phyloP scores from a whole-genome alignment of 1,139 yeast species.

The Blastobotrys raffinosifermentans region DNA sequence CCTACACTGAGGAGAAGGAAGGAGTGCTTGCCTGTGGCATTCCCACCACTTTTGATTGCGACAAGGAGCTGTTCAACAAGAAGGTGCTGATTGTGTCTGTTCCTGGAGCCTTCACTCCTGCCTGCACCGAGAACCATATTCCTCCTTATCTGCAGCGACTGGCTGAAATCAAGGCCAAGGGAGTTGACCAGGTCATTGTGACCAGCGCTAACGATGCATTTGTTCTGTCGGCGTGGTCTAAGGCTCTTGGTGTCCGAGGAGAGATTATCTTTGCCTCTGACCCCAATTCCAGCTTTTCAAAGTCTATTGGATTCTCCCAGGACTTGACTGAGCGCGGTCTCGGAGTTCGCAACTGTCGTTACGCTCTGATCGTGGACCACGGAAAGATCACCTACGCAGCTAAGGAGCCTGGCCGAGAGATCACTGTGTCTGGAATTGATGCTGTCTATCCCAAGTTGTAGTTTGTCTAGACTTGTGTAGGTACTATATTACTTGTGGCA shows the following conservation, averaged over 20 bases:
- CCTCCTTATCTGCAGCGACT: conserved; percentile 61
- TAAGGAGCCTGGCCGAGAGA: conserved; percentile 56
- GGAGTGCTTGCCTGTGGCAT: conserved; percentile 47
- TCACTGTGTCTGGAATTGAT: conserved; percentile 58
- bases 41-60: conserved; percentile 48
- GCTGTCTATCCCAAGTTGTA: conserved; percentile 42
- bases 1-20: conserved; percentile 42
- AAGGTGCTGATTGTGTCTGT: conserved; percentile 69
- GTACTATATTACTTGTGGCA: not conserved
- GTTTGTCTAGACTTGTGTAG: conserved; percentile 5
- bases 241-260: conserved; percentile 52
- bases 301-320: conserved; percentile 53
- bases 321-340: conserved; percentile 53
- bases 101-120: conserved; percentile 91
- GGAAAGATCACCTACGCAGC: conserved; percentile 62
- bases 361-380: conserved; percentile 60
- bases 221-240: conserved; percentile 75
- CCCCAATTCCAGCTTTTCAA: conserved; percentile 57
- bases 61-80: conserved; percentile 44
- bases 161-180: conserved; percentile 54
- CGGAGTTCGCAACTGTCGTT: conserved; percentile 65
- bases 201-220: conserved; percentile 79
- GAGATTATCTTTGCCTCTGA: conserved; percentile 62
- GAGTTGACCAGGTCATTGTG: conserved; percentile 66
- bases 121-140: conserved; percentile 76